These are phyloP conservation scores for Dendrothele bispora DNA, from an alignment of 768 basidiomycete genomes.

Conservation along the genomic window DNA sequence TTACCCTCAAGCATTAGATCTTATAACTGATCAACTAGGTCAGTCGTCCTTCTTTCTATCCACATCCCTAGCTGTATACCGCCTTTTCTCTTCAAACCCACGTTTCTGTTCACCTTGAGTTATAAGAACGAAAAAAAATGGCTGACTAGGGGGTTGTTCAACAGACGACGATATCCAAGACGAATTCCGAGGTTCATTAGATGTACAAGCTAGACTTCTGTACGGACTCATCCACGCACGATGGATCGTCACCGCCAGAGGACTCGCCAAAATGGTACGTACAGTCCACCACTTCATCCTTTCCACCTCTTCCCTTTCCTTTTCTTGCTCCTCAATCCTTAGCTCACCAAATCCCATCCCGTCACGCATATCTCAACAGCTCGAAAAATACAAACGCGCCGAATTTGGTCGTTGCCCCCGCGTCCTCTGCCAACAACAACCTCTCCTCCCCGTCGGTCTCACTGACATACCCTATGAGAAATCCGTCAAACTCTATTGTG, in stretches of 20 bases:
- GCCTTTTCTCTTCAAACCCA: too few species aligned
- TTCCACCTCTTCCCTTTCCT: too few species aligned
- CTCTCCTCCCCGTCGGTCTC: slow-evolving; percentile 94
- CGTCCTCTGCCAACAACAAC: slow-evolving; percentile 91
- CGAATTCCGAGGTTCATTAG: slow-evolving; percentile 86
- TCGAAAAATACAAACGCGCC: slow-evolving; percentile 97
- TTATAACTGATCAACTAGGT: slow-evolving; percentile 97
- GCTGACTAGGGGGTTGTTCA: background rate
- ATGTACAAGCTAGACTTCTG: slow-evolving; percentile 88
- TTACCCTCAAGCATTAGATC: slow-evolving; percentile 89
- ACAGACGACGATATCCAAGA: slow-evolving; percentile 94
- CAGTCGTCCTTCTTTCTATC: slow-evolving; percentile 23
- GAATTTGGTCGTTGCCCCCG: slow-evolving; percentile 99
- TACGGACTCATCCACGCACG: slow-evolving; percentile 97
- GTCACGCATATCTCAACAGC: slow-evolving; percentile 50
- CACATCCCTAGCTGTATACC: background rate
- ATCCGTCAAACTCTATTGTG: slow-evolving; percentile 98
- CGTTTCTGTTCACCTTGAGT: too few species aligned
- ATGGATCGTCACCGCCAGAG: slow-evolving; percentile 94
- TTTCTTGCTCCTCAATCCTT: background rate
- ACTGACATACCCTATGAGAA: slow-evolving; percentile 98
- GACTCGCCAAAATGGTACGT: slow-evolving; percentile 90
- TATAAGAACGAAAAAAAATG: too few species aligned
- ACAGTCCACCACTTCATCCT: too few species aligned
- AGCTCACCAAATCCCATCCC: too few species aligned